Evolutionary conservation across 805 yeast species (phyloP).

Genomic region (Pichia kluyveri): DNA sequence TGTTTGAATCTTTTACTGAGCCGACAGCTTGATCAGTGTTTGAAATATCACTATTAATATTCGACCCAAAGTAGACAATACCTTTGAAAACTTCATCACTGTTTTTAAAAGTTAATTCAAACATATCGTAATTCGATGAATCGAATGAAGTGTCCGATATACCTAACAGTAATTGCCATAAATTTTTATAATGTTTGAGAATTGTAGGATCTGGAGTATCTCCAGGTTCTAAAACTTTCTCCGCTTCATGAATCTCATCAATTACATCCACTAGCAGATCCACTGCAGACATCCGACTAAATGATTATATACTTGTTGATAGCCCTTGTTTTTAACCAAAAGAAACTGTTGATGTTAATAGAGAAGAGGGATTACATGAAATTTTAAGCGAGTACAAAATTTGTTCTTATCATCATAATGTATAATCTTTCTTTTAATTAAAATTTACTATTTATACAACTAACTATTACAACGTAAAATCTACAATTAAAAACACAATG

Average conservation of each 20-base stretch:
- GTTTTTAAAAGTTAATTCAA: constrained; percentile 10
- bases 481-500: no score
- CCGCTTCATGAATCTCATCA: constrained; percentile 8
- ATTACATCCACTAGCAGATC: constrained; percentile 14
- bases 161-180: constrained; percentile 21
- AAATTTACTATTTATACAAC: no score
- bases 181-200: constrained; percentile 12
- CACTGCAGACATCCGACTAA: neutral
- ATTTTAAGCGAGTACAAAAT: no score
- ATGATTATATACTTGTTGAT: no score
- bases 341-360: no score
- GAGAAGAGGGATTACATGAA: no score
- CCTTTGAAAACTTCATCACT: neutral
- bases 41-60: neutral
- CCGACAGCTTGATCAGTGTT: constrained; percentile 3
- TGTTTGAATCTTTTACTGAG: neutral
- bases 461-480: no score
- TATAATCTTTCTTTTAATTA: no score
- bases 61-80: constrained; percentile 1
- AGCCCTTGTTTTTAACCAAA: no score
- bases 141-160: constrained; percentile 16
- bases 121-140: constrained; percentile 9
- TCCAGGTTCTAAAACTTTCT: neutral
- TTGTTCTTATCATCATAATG: no score
- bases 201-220: constrained; percentile 3